Conservation (phyloP, 768 basidiomycete species). For the Clathrus columnatus region DNA sequence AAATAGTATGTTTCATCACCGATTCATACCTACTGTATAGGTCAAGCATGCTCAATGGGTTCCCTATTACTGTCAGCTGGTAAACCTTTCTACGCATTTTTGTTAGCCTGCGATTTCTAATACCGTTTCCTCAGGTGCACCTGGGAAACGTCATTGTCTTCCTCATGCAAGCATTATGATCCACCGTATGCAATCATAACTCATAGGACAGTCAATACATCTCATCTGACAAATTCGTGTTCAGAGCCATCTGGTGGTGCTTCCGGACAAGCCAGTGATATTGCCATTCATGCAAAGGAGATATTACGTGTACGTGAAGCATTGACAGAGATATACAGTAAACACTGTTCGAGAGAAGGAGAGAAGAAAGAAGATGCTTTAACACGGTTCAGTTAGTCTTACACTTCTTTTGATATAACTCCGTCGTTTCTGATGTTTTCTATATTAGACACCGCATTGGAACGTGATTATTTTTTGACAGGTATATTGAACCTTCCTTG, state of each 20-base stretch:
- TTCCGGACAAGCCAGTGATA: slow-evolving; percentile 91
- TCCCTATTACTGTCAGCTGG: slow-evolving; percentile 86
- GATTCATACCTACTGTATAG: slow-evolving; percentile 94
- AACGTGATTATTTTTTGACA: slow-evolving; percentile 96
- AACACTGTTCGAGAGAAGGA: slow-evolving; percentile 63
- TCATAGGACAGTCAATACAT: neutral
- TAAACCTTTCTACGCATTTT: slow-evolving; percentile 17
- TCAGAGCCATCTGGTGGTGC: slow-evolving; percentile 95
- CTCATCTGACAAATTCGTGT: slow-evolving; percentile 6
- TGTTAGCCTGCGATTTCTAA: slow-evolving; percentile 10
- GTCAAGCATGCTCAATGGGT: slow-evolving; percentile 95
- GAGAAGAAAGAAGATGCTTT: slow-evolving; percentile 59
- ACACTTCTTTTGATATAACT: slow-evolving; percentile 13
- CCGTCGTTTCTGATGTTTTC: slow-evolving; percentile 14
- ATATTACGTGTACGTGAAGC: slow-evolving; percentile 82
- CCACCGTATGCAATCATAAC: slow-evolving; percentile 60
- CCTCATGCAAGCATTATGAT: slow-evolving; percentile 98
- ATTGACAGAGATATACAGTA: slow-evolving; percentile 82
- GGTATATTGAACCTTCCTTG: slow-evolving; percentile 8
- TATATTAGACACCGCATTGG: slow-evolving; percentile 80
- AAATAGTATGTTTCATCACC: slow-evolving; percentile 86
- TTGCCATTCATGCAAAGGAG: slow-evolving; percentile 95
- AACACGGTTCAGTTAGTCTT: slow-evolving; percentile 64
- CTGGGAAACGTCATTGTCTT: slow-evolving; percentile 84
- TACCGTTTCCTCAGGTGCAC: slow-evolving; percentile 50